These are phyloP conservation scores for Tolypocladium sp. DNA, from an alignment of 2,329 filamentous ascomycete species.

Conservation along the genomic window DNA sequence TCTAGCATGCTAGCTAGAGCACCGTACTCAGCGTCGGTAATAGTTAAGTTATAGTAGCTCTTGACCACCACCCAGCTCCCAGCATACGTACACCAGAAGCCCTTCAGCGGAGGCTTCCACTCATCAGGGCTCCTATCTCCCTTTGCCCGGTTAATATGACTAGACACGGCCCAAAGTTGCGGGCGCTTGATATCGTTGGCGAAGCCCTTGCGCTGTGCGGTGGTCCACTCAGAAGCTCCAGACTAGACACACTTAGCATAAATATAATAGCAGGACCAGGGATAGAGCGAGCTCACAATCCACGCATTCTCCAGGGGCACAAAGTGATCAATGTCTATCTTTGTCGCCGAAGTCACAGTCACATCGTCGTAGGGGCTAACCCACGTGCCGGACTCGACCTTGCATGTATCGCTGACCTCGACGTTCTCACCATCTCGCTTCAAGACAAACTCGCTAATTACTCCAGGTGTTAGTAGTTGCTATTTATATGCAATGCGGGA, in stretches of 20 bases:
- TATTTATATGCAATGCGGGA: neutral
- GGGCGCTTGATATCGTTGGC: slow-evolving; percentile 71
- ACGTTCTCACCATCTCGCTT: slow-evolving; percentile 64
- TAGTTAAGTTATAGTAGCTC: slow-evolving; percentile 56
- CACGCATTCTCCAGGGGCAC: slow-evolving; percentile 75
- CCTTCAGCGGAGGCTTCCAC: slow-evolving; percentile 64
- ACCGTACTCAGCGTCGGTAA: slow-evolving; percentile 64
- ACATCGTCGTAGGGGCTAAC: slow-evolving; percentile 64
- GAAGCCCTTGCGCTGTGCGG: slow-evolving; percentile 54
- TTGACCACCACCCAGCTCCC: slow-evolving; percentile 72
- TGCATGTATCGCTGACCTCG: slow-evolving; percentile 48
- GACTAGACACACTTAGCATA: slow-evolving; percentile 33
- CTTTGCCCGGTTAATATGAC: slow-evolving; percentile 65
- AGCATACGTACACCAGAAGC: slow-evolving; percentile 72
- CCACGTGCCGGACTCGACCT: slow-evolving; percentile 60
- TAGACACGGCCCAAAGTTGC: slow-evolving; percentile 72
- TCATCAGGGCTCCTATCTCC: slow-evolving; percentile 61
- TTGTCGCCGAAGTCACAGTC: slow-evolving; percentile 58
- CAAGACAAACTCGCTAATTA: slow-evolving; percentile 53
- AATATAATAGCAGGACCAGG: neutral
- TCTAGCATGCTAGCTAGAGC: slow-evolving; percentile 42
- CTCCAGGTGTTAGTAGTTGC: neutral
- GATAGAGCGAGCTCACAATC: slow-evolving; percentile 41
- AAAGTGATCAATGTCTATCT: slow-evolving; percentile 77
- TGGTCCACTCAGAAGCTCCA: slow-evolving; percentile 65